phyloP scores from a whole-genome alignment of 75 land plant species.

The Gnetum montanum region DNA sequence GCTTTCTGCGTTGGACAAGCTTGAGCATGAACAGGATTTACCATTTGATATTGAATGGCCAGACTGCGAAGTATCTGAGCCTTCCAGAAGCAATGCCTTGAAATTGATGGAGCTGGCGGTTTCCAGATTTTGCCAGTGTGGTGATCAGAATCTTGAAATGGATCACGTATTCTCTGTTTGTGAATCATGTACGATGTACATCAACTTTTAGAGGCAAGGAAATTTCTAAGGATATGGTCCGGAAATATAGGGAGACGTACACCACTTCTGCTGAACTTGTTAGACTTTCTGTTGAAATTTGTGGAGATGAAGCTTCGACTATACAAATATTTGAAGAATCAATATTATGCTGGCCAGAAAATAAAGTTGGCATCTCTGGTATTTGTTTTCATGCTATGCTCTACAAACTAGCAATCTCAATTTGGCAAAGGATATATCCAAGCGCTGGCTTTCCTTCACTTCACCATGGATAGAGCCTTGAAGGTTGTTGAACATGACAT shows the following conservation, averaged over 20 bases:
- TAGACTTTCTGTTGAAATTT: slow-evolving; percentile 21
- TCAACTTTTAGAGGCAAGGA: slow-evolving; percentile 32
- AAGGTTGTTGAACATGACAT: slow-evolving; percentile 24
- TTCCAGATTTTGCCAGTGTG: slow-evolving; percentile 11
- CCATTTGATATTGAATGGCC: slow-evolving; percentile 60
- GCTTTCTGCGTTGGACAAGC: slow-evolving; percentile 24
- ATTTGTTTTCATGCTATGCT: slow-evolving; percentile 53
- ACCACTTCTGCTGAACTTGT: slow-evolving; percentile 62
- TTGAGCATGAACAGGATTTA: slow-evolving; percentile 64
- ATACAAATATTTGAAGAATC: slow-evolving; percentile 49
- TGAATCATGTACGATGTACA: slow-evolving; percentile 52
- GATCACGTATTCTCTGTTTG: slow-evolving; percentile 38
- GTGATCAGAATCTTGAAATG: slow-evolving; percentile 10
- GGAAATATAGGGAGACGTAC: slow-evolving; percentile 27
- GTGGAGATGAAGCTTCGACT: slow-evolving; percentile 10
- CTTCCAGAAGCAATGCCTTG: slow-evolving; percentile 16
- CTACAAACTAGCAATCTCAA: slow-evolving; percentile 18
- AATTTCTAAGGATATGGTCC: slow-evolving; percentile 15
- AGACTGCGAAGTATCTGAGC: slow-evolving; percentile 11
- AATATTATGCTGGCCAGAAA: slow-evolving; percentile 48
- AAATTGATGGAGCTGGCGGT: slow-evolving; percentile 36
- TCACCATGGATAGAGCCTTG: slow-evolving; percentile 42
- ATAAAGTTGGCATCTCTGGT: slow-evolving; percentile 61
- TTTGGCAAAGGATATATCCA: slow-evolving; percentile 25
- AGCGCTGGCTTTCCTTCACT: slow-evolving; percentile 27